A percentile compares a stretch with the other conserved stretches of the same genome.
Evolutionary conservation across 345 rosid genomes (phyloP).

Genomic region (Lepidium aucheri): DNA sequence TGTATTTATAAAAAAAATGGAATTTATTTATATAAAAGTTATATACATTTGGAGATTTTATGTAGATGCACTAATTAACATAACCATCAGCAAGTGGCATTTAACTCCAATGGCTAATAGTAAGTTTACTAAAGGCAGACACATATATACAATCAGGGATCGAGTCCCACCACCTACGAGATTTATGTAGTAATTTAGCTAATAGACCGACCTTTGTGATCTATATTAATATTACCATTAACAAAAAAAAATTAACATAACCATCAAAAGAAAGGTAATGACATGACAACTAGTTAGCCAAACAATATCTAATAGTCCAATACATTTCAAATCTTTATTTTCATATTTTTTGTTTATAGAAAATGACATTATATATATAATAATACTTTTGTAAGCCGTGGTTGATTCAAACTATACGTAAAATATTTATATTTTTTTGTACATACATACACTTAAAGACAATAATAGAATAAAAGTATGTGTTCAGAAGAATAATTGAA

Average conservation of each 20-base stretch:
- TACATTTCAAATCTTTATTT: not conserved
- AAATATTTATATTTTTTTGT: not conserved
- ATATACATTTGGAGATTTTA: not conserved
- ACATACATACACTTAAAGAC: constrained; percentile 16
- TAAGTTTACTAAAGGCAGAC: no score
- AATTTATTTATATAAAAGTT: not conserved
- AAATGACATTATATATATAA: constrained; percentile 1
- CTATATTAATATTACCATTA: accelerated
- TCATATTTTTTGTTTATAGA: not conserved
- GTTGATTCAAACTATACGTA: constrained; percentile 1
- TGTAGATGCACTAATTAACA: not conserved
- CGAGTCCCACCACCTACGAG: no score
- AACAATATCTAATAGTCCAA: constrained; percentile 6
- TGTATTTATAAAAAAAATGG: no score
- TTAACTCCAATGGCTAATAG: no score
- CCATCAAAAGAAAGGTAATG: not conserved
- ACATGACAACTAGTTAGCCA: not conserved
- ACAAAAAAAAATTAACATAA: not conserved
- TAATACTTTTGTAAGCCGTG: not conserved
- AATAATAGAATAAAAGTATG: not conserved
- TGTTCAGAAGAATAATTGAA: constrained; percentile 16
- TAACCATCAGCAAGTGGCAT: not conserved
- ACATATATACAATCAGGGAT: no score
- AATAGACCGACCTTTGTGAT: no score
- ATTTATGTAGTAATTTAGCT: no score